Conservation (phyloP, 768 basidiomycete species). For the Strobilomyces echinocephalus region DNA sequence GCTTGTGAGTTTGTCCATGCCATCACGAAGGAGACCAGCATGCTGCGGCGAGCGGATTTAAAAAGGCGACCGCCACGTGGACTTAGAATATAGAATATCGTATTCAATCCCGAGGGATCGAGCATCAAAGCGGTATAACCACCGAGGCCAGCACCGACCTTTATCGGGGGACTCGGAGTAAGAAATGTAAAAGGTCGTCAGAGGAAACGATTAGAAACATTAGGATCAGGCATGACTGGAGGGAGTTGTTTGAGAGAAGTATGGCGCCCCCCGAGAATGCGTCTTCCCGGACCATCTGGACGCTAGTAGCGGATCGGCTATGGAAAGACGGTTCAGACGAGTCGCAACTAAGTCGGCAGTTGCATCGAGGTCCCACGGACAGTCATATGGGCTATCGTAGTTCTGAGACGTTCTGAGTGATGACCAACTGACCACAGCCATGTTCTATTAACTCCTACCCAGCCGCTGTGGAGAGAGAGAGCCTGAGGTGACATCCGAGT, state of each 20-base stretch:
- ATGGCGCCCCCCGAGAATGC: slow-evolving; percentile 13
- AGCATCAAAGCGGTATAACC: slow-evolving; percentile 43
- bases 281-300: slow-evolving; percentile 14
- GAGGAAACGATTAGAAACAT: neutral
- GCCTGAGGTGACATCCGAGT: too few relatives aligned
- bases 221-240: neutral
- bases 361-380: neutral
- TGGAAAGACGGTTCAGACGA: neutral
- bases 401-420: too few relatives aligned
- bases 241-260: neutral
- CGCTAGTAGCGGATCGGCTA: too few relatives aligned
- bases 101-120: slow-evolving; percentile 35
- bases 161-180: slow-evolving; percentile 3
- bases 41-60: slow-evolving; percentile 47
- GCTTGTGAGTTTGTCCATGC: slow-evolving; percentile 97
- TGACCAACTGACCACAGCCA: too few relatives aligned
- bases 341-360: neutral
- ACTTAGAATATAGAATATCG: slow-evolving; percentile 46
- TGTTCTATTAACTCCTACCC: too few relatives aligned
- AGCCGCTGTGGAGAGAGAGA: too few relatives aligned
- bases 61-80: slow-evolving; percentile 37
- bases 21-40: slow-evolving; percentile 92
- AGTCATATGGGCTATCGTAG: too few relatives aligned
- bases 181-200: neutral
- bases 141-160: slow-evolving; percentile 18